Base-by-base conservation (phyloP, 2,329 filamentous ascomycete genomes). In the Talaromyces islandicus region DNA sequence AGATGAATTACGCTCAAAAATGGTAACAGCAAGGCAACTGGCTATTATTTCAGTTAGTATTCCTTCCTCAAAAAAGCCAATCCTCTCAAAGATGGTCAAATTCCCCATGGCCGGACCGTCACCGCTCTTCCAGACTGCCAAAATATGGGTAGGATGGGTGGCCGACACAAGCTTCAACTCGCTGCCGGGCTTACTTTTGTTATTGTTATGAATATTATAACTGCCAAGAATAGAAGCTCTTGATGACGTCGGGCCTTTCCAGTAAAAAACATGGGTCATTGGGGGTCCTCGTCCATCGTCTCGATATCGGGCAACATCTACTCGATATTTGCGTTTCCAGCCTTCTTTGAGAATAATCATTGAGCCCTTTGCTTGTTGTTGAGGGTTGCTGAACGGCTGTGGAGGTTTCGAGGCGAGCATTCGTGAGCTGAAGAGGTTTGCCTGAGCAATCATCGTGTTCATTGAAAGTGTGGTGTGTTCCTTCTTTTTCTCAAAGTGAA, bases 121-220 rank as follows among this genome's bases (percentile, higher is more conserved):
- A n/a, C 25, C 48, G 53, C 62, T 62, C 57, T 62, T 57, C 62
- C 62, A 63, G 29, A 63, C 60, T 9, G 62, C 62, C 30, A 63
- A 30, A 35, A 63, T 27, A 32, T 58, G 50, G 32, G 29, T 46
- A 19, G 60, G 60, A n/a, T 51, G 50, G 21, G 54, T 48, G 14
- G 57, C 56, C 35, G 56, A 35, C 30, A 63, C 56, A 43, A 63
- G 59, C 54, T 62, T 63, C 25, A 63, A 24, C 24, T 60, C 61
- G 1, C 57, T 57, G n/a, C 62, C 59, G 1, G 32, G 30, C 46
- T 17, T 38, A 14, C 14, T 38, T 38, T 9, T 38, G 14, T 38
- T n/a, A 38, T 38, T 17, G 7, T n/a, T 38, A 38, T 38, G 14
- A 29, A 19, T 21, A 11, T 12, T 30, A 24, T 50, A 27, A 25